Base-by-base conservation (phyloP, 1,284 basidiomycete genomes). In the Cryptococcus maquisensis region DNA sequence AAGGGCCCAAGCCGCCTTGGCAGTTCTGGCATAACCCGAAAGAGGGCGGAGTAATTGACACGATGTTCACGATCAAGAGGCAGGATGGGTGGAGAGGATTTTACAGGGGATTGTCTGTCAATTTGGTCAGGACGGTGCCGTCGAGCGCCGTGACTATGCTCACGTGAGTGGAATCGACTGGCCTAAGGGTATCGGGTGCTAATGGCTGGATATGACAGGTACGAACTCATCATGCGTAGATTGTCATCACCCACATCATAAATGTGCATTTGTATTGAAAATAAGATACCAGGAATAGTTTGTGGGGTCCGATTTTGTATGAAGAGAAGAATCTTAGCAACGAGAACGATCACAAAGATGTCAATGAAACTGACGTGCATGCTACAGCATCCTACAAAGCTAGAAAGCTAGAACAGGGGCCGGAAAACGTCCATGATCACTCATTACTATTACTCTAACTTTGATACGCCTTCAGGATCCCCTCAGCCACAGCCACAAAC, bases 71-170 rank as follows among this genome's bases (percentile, higher is more conserved):
- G 62, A 86, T 97, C 59, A 77, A 92, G 52, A 71, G 75, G 43
- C 85, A 87, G 64, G 90, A 94, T 69, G 91, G 92, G 12, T 89
- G 89, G 85, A 81, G 80, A 42, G 88, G 87, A 24, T 81, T 96
- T 51, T 96, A 97, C 77, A 86, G 87, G 61, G 94, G 94, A 6
- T 75, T 97, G 54, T 90, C 88, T 37, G 84, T 96, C 62, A 96
- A 96, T 77, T 81, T 96, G 28, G 77, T 95, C 43, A 81, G 94
- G 57, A 96, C 93, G 1, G 92, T 97, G 56, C 93, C 93, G 16
- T 92, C 90, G 71, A 90, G 87, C 65, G 92, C 91, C 2, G 87
- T 96, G 60, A 96, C 93, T 32, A 87, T 96, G 83, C 78, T 96
- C 71, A 90, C 92, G 88, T 95, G 79, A 77, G 90, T 86, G 32